Evolutionary conservation across 768 basidiomycete species (phyloP), one percentile per base, ranked within the genome.

Genomic region (Termitomyces sp.): DNA sequence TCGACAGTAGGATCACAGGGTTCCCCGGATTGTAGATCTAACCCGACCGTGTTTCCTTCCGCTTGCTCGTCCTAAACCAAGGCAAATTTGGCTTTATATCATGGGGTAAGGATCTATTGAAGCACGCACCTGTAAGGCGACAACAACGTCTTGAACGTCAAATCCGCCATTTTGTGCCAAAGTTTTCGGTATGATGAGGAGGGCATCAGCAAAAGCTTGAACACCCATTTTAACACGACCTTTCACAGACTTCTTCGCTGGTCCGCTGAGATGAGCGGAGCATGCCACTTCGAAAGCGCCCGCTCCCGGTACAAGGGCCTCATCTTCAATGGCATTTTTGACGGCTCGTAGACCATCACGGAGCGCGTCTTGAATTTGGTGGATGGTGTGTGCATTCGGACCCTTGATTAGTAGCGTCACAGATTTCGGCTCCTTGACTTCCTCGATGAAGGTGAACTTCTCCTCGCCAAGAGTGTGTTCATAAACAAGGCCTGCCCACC

Each of bases 401-500:
- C 95, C 97, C 75, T 99, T 99, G 78, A 99, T 91, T 61, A 99
- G 81, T 57, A 99, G 80, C 5, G 97, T 98, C 54, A 98, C 97
- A 57, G 87, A 89, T 80, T 92, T 95, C 30, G 97, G 96, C 59
- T 88, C 84, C 73, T 89, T 92, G 72, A 98, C 96, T 62, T 99
- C 92, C 73, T 98, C 97, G 56, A 99, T 79, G 69, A 98, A 98
- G 0, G 97, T 99, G 73, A 82, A 99, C 70, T 98, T 99, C 69
- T 99, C 97, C 75, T 99, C 97, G 63, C 97, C 97, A 33, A 99
- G 83, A 20, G 95, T 98, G 74, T 98, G 94, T 74, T 99, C 97
- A 76, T 99, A 99, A 32, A 99, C 94, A 61, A 98, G 85, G 9
- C 97, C 97, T 43, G 97, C 97, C 90, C 92, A 97, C 33, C 97